phyloP scores from a whole-genome alignment of 73 alveolate genomes.

The Durusdinium trenchii region DNA sequence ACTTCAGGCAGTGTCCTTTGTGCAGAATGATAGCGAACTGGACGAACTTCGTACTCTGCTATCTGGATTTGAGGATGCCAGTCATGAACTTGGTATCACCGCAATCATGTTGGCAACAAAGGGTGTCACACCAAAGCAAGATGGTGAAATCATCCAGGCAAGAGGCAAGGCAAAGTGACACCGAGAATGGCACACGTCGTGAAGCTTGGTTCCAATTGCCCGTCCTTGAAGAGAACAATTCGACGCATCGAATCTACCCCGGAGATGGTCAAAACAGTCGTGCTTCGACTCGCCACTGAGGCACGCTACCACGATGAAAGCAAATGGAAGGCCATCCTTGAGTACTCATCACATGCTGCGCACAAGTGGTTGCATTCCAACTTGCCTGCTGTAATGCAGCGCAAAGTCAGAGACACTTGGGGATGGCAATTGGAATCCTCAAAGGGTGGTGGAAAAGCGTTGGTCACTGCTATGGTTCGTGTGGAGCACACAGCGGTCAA shows the following conservation, averaged over 20 bases:
- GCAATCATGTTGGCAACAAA: background rate
- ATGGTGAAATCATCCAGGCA: background rate
- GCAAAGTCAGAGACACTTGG: background rate
- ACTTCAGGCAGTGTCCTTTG: background rate
- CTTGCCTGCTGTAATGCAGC: background rate
- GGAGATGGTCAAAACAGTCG: background rate
- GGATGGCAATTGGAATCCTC: constrained; percentile 5
- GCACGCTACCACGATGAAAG: background rate
- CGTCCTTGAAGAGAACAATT: background rate
- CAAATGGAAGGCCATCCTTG: background rate
- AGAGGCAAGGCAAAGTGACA: background rate
- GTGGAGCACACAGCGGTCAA: background rate
- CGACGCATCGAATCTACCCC: background rate
- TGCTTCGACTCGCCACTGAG: background rate
- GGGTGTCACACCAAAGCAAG: background rate
- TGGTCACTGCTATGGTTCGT: background rate
- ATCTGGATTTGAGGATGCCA: background rate
- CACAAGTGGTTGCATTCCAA: background rate
- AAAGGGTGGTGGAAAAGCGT: constrained; percentile 2
- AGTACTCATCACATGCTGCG: background rate
- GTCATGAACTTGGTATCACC: background rate
- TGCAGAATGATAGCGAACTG: background rate
- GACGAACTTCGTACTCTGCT: background rate
- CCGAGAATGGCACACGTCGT: background rate
- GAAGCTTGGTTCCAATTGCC: background rate